phyloP scores from a whole-genome alignment of 805 yeast genomes.

The Sugiyamaella americana region DNA sequence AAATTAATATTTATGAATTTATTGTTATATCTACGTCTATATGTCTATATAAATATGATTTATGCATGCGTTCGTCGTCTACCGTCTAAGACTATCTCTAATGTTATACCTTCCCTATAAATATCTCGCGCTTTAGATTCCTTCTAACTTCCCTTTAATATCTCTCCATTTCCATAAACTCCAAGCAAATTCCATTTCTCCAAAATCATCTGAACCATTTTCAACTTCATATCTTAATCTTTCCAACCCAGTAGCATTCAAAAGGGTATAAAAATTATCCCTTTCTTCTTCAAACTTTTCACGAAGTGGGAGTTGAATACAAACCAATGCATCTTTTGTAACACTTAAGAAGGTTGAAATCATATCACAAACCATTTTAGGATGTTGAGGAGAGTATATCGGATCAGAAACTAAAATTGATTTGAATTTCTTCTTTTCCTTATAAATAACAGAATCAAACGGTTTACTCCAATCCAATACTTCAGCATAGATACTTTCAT shows the following conservation, averaged over 20 bases:
- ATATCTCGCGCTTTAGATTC: neutral
- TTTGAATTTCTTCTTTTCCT: constrained; percentile 36
- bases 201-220: constrained; percentile 81
- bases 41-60: no score
- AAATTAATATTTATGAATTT: neutral
- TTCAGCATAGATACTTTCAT: constrained; percentile 33
- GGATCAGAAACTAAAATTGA: constrained; percentile 81
- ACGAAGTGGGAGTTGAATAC: constrained; percentile 75
- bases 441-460: constrained; percentile 18
- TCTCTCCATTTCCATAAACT: constrained; percentile 11
- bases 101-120: neutral
- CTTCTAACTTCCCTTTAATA: neutral
- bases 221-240: constrained; percentile 41
- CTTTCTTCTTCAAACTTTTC: constrained; percentile 61
- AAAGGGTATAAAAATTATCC: constrained; percentile 48
- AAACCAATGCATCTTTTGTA: constrained; percentile 38
- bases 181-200: constrained; percentile 48
- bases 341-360: constrained; percentile 42
- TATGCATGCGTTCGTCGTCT: no score
- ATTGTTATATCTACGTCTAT: no score
- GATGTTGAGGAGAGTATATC: constrained; percentile 77
- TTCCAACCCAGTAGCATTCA: constrained; percentile 34
- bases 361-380: constrained; percentile 61
- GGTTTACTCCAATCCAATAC: constrained; percentile 80
- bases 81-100: no score